Evolutionary conservation across 177 flowering plant genomes (phyloP).

Genomic region (Vitis hybrid): DNA sequence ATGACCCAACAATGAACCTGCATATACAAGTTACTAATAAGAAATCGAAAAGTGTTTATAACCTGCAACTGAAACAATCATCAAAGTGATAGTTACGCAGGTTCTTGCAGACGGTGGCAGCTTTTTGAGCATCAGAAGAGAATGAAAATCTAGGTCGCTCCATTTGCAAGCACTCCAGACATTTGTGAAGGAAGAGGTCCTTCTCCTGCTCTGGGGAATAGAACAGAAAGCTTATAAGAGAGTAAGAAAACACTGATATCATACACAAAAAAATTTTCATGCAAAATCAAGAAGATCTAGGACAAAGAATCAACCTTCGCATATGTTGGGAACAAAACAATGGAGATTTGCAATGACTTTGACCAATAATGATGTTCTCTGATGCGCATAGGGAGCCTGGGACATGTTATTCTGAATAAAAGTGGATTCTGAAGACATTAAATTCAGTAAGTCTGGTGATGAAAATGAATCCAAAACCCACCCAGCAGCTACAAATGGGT

Average conservation of each 20-base stretch:
- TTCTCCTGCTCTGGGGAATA: conserved; percentile 77
- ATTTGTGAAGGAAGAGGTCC: conserved; percentile 73
- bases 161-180: conserved; percentile 56
- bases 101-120: conserved; percentile 57
- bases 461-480: conserved; percentile 48
- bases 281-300: not conserved
- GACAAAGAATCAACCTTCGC: conserved; percentile 62
- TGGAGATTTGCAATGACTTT: conserved; percentile 97
- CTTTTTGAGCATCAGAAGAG: conserved; percentile 41
- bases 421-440: conserved; percentile 35
- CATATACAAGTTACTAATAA: conserved; percentile 27
- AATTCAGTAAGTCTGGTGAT: conserved; percentile 21
- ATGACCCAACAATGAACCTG: conserved; percentile 85
- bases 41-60: not conserved
- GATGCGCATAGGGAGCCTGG: conserved; percentile 71
- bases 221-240: conserved; percentile 7
- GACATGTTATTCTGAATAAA: conserved; percentile 45
- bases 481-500: conserved; percentile 69
- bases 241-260: not conserved
- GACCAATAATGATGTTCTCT: conserved; percentile 84
- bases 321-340: conserved; percentile 84
- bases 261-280: not conserved
- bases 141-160: conserved; percentile 42
- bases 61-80: not conserved
- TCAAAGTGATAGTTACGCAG: conserved; percentile 44